phyloP scores from a whole-genome alignment of 73 alveolate species.

The Paraurostyla sp. region DNA sequence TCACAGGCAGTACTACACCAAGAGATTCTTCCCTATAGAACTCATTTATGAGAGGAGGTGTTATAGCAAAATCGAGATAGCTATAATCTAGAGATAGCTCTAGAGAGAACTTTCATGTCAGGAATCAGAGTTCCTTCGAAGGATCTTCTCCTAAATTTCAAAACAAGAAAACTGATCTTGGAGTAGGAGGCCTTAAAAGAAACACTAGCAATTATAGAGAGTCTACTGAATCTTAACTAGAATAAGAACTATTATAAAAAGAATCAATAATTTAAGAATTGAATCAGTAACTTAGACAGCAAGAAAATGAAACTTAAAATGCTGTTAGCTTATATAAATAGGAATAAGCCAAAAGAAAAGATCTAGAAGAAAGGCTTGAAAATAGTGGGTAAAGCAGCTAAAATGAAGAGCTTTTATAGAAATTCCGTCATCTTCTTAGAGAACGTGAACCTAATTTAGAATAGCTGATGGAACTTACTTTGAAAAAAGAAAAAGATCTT shows the following conservation, averaged over 20 bases:
- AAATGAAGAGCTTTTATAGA: not conserved
- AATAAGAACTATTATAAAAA: not conserved
- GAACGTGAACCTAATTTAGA: slow-evolving; percentile 70
- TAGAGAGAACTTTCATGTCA: not conserved
- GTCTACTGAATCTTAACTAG: not conserved
- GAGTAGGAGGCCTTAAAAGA: not conserved
- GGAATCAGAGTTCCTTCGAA: not conserved
- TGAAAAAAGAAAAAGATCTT: slow-evolving; percentile 61
- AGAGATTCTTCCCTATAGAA: slow-evolving; percentile 21
- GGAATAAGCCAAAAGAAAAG: slow-evolving; percentile 9
- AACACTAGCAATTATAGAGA: too few relatives aligned
- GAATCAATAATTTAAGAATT: slow-evolving; percentile 6
- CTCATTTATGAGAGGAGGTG: slow-evolving; percentile 9
- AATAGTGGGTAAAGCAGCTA: not conserved
- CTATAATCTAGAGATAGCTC: slow-evolving; percentile 3
- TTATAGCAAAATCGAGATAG: not conserved
- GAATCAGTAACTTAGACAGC: not conserved
- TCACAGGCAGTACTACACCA: not conserved
- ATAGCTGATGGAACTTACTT: slow-evolving; percentile 57
- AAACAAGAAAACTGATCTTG: too few relatives aligned
- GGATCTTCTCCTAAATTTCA: slow-evolving; percentile 3
- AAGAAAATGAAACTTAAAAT: slow-evolving; percentile 1
- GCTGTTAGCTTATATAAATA: not conserved
- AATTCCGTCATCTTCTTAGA: slow-evolving; percentile 49
- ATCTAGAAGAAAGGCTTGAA: not conserved